Base-by-base conservation (phyloP, 225 moss, liverwort and hornwort species). In the Physcomitrium patens region DNA sequence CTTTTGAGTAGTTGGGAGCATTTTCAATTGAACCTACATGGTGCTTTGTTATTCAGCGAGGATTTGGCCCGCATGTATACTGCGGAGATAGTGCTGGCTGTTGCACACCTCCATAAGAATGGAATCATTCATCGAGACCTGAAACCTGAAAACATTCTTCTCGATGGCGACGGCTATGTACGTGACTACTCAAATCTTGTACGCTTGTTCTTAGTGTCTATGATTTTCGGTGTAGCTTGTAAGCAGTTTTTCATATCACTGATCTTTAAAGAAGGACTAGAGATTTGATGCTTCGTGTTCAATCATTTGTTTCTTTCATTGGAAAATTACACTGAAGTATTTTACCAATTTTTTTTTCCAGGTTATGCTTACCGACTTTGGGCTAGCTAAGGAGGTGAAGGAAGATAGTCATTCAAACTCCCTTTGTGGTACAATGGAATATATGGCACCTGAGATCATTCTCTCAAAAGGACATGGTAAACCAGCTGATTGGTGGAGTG, bases 401-500 rank as follows among this genome's bases (percentile, higher is more conserved):
- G 97, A 94, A 74, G 88, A 93, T 46, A 90, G 80, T 61, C 93
- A 90, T 76, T 93, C 97, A 17, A 99, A 94, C 73, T 99, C 97
- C 12, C 89, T 99, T 20, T 94, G 93, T 79, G 97, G 97, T 23
- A 99, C 97, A 20, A 89, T 99, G 82, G 97, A 99, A 80, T 99
- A 94, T 60, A 99, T 99, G 97, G 89, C 97, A 51, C 97, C 97
- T n/a, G 94, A 99, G 82, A 93, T 99, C 70, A 80, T 99, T 15
- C 78, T 87, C 65, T 93, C 90, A 10, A 87, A 89, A 74, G 93
- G 97, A 31, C 97, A 99, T 83, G 94, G 90, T 27, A 93, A 82
- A 89, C 53, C 92, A 62, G 97, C 97, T 48, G 97, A 99, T 76
- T 99, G 97, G 97, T 99, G 97, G 97, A 94, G 94, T 78, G 97